Evolutionary conservation across 2,329 filamentous ascomycete genomes (phyloP).

Genomic region (Penicillium digitatum): DNA sequence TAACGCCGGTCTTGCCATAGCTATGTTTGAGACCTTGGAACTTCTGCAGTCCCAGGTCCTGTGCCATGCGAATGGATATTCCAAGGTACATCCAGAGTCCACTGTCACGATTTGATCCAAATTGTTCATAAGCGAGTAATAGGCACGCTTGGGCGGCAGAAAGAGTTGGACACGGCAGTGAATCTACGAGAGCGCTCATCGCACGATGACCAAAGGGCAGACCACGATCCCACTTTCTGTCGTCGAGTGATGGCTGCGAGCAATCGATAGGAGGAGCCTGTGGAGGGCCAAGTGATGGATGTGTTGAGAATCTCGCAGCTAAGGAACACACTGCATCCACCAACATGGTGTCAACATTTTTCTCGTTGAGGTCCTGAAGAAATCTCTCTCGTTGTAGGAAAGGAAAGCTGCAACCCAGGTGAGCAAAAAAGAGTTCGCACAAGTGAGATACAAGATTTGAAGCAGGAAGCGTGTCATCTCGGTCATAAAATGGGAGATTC

Average conservation of each 20-base stretch:
- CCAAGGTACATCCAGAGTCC: conserved; percentile 92
- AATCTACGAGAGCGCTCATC: conserved; percentile 76
- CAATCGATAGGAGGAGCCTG: conserved; percentile 51
- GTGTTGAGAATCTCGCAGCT: conserved; percentile 71
- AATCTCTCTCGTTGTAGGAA: conserved; percentile 73
- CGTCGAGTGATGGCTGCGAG: conserved; percentile 29
- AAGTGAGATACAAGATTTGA: conserved; percentile 72
- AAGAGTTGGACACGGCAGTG: conserved; percentile 76
- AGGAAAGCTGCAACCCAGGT: conserved; percentile 80
- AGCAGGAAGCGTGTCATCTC: conserved; percentile 64
- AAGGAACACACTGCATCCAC: conserved; percentile 83
- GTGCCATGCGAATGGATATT: conserved; percentile 76
- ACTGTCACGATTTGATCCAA: conserved; percentile 82
- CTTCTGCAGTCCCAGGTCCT: conserved; percentile 77
- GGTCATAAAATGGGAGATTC: conserved; percentile 69
- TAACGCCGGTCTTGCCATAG: conserved; percentile 52
- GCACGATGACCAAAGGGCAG: conserved; percentile 75
- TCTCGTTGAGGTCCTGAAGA: conserved; percentile 71
- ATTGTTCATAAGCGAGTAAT: conserved; percentile 82
- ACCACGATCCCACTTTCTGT: conserved; percentile 62
- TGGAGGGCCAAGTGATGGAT: conserved; percentile 49
- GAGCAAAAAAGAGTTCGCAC: conserved; percentile 73
- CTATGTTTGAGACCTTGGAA: conserved; percentile 65
- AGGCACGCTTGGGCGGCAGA: conserved; percentile 80
- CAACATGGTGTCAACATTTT: conserved; percentile 75